These are phyloP conservation scores for Aciculosporium take DNA, from an alignment of 2,329 filamentous ascomycete species.

Conservation along the genomic window DNA sequence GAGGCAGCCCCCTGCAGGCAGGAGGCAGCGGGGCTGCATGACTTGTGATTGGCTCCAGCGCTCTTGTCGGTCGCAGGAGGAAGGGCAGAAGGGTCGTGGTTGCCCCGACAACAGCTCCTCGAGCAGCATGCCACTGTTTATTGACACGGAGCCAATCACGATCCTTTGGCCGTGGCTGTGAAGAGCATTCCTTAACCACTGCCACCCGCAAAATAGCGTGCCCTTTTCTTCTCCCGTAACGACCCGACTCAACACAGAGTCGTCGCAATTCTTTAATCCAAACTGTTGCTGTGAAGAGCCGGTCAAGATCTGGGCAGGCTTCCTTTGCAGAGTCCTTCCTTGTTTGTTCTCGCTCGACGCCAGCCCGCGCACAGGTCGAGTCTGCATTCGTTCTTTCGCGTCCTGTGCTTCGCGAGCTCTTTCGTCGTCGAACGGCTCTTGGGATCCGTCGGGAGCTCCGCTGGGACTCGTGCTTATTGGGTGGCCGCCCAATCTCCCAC, in stretches of 20 bases:
- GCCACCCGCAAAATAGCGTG: slow-evolving; percentile 1
- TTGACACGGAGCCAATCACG: slow-evolving; percentile 5
- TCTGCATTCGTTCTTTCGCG: background rate
- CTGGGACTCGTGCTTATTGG: background rate
- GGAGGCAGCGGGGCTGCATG: no score
- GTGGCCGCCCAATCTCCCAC: slow-evolving; percentile 2
- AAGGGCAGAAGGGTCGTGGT: background rate
- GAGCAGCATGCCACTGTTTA: slow-evolving; percentile 4
- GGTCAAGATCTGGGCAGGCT: background rate
- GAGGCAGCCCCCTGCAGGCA: background rate
- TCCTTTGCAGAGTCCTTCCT: background rate
- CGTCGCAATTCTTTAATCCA: background rate
- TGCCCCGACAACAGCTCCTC: slow-evolving; percentile 4
- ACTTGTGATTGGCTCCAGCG: slow-evolving; percentile 2
- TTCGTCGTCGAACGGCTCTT: background rate
- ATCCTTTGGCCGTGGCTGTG: background rate
- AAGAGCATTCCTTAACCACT: slow-evolving; percentile 8
- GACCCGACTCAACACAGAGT: background rate
- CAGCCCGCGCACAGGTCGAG: background rate
- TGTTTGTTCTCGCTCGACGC: background rate
- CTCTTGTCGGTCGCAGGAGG: background rate
- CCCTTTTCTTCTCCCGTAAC: background rate
- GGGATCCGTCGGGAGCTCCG: background rate
- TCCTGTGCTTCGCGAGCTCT: no score
- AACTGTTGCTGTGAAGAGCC: background rate